Percentiles rank a stretch among this genome's conserved stretches.
Evolutionary conservation across 768 basidiomycete species (phyloP).

Genomic region (Hericium coralloides): DNA sequence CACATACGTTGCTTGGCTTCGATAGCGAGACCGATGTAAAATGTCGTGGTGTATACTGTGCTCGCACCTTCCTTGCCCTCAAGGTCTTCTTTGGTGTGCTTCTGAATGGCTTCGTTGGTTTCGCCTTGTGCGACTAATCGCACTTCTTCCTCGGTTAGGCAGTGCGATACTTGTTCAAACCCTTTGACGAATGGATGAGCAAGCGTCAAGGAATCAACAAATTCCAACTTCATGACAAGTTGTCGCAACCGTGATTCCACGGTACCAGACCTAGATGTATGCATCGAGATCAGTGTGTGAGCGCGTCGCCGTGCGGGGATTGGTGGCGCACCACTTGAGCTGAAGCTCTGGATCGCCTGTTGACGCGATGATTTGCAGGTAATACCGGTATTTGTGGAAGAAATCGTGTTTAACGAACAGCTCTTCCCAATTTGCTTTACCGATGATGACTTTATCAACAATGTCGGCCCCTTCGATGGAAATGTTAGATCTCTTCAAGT

Average conservation of each 20-base stretch:
- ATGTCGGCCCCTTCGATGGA: conserved; percentile 74
- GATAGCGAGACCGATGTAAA: conserved; percentile 92
- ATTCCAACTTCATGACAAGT: conserved; percentile 96
- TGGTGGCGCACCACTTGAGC: conserved; percentile 70
- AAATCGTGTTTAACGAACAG: conserved; percentile 95
- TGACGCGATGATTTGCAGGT: conserved; percentile 91
- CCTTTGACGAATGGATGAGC: conserved; percentile 96
- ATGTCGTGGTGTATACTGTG: conserved; percentile 90
- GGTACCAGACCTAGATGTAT: conserved; percentile 67
- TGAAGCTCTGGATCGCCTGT: conserved; percentile 79
- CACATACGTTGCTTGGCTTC: conserved; percentile 82
- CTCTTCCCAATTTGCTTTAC: conserved; percentile 80
- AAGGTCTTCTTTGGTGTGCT: conserved; percentile 70
- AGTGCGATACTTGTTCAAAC: conserved; percentile 82
- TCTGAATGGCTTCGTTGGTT: conserved; percentile 59
- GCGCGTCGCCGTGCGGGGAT: background rate
- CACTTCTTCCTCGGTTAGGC: conserved; percentile 81
- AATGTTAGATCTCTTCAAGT: conserved; percentile 2
- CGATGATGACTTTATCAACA: conserved; percentile 85
- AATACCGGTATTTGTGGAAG: conserved; percentile 94
- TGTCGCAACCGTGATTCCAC: conserved; percentile 95
- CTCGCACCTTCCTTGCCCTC: conserved; percentile 68
- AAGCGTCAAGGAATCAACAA: conserved; percentile 81
- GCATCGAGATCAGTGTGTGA: background rate
- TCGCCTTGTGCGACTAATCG: conserved; percentile 84